A percentile compares a stretch with the other conserved stretches of the same genome.
phyloP scores from a whole-genome alignment of 257 asterid species.

The Cruciata laevipes region DNA sequence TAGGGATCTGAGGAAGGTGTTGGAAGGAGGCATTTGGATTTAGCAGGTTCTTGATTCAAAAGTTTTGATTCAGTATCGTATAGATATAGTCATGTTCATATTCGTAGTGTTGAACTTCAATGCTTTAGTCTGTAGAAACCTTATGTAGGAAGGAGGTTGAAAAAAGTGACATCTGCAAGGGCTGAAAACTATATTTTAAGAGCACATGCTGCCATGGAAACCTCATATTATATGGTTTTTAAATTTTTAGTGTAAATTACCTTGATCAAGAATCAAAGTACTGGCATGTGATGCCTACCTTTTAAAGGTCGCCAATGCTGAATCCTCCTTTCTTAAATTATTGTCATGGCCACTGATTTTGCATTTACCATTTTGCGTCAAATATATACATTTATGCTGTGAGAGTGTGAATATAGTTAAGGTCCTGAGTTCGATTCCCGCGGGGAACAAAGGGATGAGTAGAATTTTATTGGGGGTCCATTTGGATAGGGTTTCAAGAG shows the following conservation, averaged over 20 bases:
- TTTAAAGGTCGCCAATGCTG: neutral
- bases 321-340: neutral
- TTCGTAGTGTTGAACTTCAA: no score
- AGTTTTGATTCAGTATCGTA: no score
- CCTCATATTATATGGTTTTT: neutral
- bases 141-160: neutral
- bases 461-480: no score
- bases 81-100: no score
- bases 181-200: neutral
- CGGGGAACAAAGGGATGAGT: no score
- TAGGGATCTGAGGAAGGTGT: slow-evolving; percentile 70
- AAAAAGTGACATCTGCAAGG: neutral
- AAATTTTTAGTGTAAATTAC: neutral
- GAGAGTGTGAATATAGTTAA: no score
- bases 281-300: neutral
- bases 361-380: neutral
- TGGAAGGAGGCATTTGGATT: slow-evolving; percentile 56
- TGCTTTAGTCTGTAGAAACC: neutral
- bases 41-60: no score
- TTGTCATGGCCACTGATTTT: neutral
- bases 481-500: no score
- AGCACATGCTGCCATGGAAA: neutral
- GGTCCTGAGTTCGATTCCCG: no score
- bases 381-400: no score
- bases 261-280: neutral